phyloP scores from a whole-genome alignment of 1,284 basidiomycete genomes.

The Volvariella surrecta region DNA sequence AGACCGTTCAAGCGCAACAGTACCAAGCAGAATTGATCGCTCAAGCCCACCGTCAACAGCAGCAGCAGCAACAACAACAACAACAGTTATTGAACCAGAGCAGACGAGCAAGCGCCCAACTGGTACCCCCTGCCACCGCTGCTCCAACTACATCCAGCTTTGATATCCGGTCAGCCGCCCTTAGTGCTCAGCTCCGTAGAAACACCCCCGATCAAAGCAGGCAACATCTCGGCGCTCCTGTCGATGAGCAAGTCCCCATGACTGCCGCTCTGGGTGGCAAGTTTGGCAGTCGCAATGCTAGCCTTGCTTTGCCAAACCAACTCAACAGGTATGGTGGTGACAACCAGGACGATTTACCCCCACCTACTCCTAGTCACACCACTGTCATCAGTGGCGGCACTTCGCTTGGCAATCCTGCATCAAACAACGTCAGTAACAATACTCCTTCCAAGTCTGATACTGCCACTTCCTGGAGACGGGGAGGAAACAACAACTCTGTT shows the following conservation, averaged over 20 bases:
- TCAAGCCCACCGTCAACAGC: conserved; percentile 51
- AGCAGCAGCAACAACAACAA: conserved; percentile 58
- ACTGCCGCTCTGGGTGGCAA: conserved; percentile 69
- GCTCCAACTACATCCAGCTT: conserved; percentile 57
- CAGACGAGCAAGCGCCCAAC: conserved; percentile 38
- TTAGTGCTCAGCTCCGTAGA: conserved; percentile 51
- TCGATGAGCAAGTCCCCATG: conserved; percentile 62
- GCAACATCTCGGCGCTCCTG: conserved; percentile 40
- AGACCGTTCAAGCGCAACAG: conserved; percentile 39
- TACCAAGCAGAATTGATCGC: conserved; percentile 43
- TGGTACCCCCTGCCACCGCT: conserved; percentile 57
- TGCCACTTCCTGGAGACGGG: conserved; percentile 70
- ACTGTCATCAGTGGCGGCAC: conserved; percentile 67
- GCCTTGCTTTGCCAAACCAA: conserved; percentile 20
- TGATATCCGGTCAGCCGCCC: conserved; percentile 44
- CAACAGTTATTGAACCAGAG: conserved; percentile 38
- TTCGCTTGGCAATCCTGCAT: conserved; percentile 45
- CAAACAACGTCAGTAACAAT: conserved; percentile 25
- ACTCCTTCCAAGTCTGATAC: conserved; percentile 66
- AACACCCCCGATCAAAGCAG: conserved; percentile 58
- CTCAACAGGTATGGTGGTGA: conserved; percentile 20
- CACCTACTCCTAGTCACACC: conserved; percentile 52
- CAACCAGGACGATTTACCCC: conserved; percentile 33
- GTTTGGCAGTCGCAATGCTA: conserved; percentile 57
- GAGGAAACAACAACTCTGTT: conserved; percentile 59